A percentile compares a stretch with the other conserved stretches of the same genome.
Conservation (phyloP, 768 basidiomycete species). For the Nevesoporus exiguus region DNA sequence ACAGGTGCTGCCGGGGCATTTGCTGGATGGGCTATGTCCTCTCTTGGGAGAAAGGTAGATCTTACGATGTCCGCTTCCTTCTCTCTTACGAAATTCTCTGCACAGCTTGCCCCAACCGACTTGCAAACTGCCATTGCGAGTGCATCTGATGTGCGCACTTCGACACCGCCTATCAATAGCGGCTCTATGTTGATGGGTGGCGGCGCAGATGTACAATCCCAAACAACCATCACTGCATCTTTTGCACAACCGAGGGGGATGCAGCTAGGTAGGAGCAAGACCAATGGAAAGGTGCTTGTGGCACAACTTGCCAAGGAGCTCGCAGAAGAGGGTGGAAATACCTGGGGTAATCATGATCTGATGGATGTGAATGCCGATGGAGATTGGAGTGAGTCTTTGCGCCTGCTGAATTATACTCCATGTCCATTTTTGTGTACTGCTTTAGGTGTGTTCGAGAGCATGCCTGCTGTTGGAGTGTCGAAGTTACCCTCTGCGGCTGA, state of each 20-base stretch:
- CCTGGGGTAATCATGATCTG: background rate
- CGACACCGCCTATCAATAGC: slow-evolving; percentile 35
- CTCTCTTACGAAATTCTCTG: background rate
- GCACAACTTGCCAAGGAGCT: background rate
- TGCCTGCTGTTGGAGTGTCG: no score
- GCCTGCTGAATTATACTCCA: background rate
- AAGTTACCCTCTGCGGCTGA: no score
- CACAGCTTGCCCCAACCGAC: slow-evolving; percentile 42
- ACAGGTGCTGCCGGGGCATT: slow-evolving; percentile 97
- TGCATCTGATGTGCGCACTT: slow-evolving; percentile 39
- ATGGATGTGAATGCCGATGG: background rate
- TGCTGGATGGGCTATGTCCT: slow-evolving; percentile 97
- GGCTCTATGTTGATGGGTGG: background rate
- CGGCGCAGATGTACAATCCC: background rate
- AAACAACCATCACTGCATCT: slow-evolving; percentile 8
- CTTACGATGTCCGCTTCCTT: background rate
- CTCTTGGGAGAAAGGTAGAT: slow-evolving; percentile 74
- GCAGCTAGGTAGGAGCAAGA: background rate
- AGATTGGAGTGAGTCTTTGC: background rate
- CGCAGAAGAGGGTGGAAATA: background rate
- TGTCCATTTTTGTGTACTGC: background rate
- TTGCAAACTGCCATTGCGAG: slow-evolving; percentile 62
- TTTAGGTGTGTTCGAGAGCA: no score
- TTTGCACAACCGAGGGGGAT: slow-evolving; percentile 24
- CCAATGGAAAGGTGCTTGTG: background rate